Percentiles rank a stretch among this genome's conserved stretches.
Evolutionary conservation across 768 basidiomycete species (phyloP).

Genomic region (Solioccasus polychromus): DNA sequence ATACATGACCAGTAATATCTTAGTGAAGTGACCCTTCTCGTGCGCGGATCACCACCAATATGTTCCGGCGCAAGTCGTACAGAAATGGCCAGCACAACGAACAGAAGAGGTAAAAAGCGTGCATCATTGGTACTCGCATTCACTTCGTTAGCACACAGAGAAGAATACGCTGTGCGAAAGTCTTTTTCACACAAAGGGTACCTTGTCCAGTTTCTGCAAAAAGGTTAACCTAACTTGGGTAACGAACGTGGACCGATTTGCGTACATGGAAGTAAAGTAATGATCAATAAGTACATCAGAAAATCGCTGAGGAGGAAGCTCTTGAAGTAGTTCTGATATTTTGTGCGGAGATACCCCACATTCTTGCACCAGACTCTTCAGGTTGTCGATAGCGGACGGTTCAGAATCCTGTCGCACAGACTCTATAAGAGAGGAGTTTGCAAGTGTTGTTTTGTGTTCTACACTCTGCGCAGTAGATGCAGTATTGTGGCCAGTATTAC

Average conservation of each 20-base stretch:
- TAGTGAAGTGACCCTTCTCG: conserved; percentile 73
- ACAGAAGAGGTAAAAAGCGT: conserved; percentile 87
- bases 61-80: conserved; percentile 82
- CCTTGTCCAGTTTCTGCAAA: conserved; percentile 81
- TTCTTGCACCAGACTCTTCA: conserved; percentile 84
- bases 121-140: conserved; percentile 71
- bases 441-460: conserved; percentile 28
- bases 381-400: conserved; percentile 69
- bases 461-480: conserved; percentile 17
- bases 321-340: conserved; percentile 84
- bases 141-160: conserved; percentile 59
- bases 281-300: conserved; percentile 80
- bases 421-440: conserved; percentile 36
- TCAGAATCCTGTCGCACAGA: conserved; percentile 42
- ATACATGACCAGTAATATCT: conserved; percentile 95
- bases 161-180: conserved; percentile 70
- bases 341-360: conserved; percentile 91
- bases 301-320: conserved; percentile 75
- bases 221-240: conserved; percentile 1
- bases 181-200: conserved; percentile 87
- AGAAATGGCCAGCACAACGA: conserved; percentile 87
- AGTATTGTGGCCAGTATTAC: conserved; percentile 9
- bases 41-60: conserved; percentile 76
- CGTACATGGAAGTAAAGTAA: conserved; percentile 74
- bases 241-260: conserved; percentile 5